Evolutionary conservation across 305 asterid genomes (phyloP).

Genomic region (Fraxinus baroniana): DNA sequence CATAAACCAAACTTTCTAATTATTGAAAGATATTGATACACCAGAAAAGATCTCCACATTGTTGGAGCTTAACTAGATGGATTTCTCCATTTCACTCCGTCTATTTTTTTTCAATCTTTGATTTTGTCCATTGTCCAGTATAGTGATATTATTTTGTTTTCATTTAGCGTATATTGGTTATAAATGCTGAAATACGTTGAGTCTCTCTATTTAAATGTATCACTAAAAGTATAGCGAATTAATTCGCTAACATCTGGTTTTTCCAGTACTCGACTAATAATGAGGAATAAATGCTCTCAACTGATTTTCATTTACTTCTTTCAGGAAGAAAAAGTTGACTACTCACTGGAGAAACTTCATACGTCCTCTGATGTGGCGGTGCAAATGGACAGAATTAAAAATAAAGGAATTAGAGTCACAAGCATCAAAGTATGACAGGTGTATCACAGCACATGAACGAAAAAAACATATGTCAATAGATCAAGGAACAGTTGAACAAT

Average conservation of each 20-base stretch:
- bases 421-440: conserved; percentile 55
- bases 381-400: conserved; percentile 85
- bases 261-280: not conserved
- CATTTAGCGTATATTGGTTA: not conserved
- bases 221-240: not conserved
- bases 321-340: conserved; percentile 79
- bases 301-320: conserved; percentile 18
- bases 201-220: not conserved
- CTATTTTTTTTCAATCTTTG: not conserved
- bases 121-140: not conserved
- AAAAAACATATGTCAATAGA: conserved; percentile 42
- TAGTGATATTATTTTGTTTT: not conserved
- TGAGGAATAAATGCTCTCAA: not conserved
- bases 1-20: not conserved
- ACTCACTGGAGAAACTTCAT: conserved; percentile 80
- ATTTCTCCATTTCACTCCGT: not conserved
- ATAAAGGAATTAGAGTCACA: conserved; percentile 66
- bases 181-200: not conserved
- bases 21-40: not conserved
- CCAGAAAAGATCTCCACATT: not conserved
- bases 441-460: conserved; percentile 40
- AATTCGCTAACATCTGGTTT: not conserved
- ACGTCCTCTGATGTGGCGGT: conserved; percentile 89
- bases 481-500: conserved; percentile 45
- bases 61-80: not conserved